Percentiles rank a stretch among this genome's conserved stretches.
These are phyloP conservation scores for Erodium texanum DNA, from an alignment of 441 rosid species.

Conservation along the genomic window DNA sequence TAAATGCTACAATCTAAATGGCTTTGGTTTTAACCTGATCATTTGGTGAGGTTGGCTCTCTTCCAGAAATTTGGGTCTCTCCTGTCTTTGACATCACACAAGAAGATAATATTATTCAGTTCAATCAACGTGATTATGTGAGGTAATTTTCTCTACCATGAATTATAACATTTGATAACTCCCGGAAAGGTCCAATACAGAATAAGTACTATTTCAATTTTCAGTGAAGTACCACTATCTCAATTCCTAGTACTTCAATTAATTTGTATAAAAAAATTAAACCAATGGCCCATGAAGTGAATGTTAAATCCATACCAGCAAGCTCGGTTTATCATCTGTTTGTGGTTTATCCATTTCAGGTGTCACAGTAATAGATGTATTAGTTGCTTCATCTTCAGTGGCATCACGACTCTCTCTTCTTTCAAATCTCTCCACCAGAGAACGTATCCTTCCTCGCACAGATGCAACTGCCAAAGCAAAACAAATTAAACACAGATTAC, in stretches of 20 bases:
- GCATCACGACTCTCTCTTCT: slow-evolving; percentile 42
- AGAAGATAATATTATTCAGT: neutral
- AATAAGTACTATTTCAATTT: neutral
- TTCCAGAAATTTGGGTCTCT: slow-evolving; percentile 4
- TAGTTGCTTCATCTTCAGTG: slow-evolving; percentile 24
- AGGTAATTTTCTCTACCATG: neutral
- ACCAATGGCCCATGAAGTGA: neutral
- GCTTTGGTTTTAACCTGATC: neutral
- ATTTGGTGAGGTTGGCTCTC: neutral
- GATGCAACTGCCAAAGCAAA: slow-evolving; percentile 58
- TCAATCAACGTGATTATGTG: neutral
- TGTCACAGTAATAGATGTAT: slow-evolving; percentile 8
- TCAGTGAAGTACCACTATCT: neutral
- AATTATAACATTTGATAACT: neutral
- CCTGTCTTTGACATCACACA: neutral
- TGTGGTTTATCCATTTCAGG: slow-evolving; percentile 18
- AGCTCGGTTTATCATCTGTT: neutral
- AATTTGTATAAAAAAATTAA: neutral
- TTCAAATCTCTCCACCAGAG: slow-evolving; percentile 90
- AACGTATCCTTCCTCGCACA: slow-evolving; percentile 81
- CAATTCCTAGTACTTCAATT: neutral
- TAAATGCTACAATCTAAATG: neutral
- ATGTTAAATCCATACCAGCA: slow-evolving; percentile 4
- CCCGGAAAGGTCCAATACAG: neutral
- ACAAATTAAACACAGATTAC: neutral